Evolutionary conservation across 805 yeast genomes (phyloP).

Genomic region (Cyberlindnera subsufficiens): DNA sequence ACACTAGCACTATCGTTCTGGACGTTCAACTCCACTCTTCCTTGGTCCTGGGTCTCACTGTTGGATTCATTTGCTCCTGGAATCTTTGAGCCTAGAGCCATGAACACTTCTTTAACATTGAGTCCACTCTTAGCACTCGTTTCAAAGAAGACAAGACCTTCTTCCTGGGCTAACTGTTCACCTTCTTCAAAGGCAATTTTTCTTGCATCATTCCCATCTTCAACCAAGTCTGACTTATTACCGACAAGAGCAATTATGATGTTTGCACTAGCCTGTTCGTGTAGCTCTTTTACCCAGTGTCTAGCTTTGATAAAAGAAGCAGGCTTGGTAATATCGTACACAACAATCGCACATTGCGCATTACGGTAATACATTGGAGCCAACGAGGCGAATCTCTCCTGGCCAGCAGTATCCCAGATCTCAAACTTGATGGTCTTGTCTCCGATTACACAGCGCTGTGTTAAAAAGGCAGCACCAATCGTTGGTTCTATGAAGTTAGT

Average conservation of each 20-base stretch:
- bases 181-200: conserved; percentile 88
- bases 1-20: conserved; percentile 25
- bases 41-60: conserved; percentile 12
- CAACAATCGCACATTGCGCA: conserved; percentile 95
- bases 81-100: conserved; percentile 83
- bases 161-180: conserved; percentile 80
- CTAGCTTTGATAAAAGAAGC: conserved; percentile 93
- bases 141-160: conserved; percentile 84
- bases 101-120: conserved; percentile 86
- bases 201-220: conserved; percentile 43
- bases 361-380: conserved; percentile 98
- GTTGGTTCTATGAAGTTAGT: conserved; percentile 62
- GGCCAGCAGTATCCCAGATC: conserved; percentile 97
- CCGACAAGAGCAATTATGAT: conserved; percentile 93
- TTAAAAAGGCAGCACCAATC: conserved; percentile 94
- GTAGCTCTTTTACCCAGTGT: conserved; percentile 96
- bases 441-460: conserved; percentile 87
- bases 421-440: conserved; percentile 85
- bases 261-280: conserved; percentile 90
- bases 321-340: conserved; percentile 91
- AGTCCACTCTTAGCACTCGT: conserved; percentile 89
- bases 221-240: conserved; percentile 79
- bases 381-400: conserved; percentile 90
- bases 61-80: conserved; percentile 36
- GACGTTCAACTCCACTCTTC: conserved; percentile 28